phyloP scores from a whole-genome alignment of 2,329 filamentous ascomycete genomes.

The Ceratocystis harringtonii region DNA sequence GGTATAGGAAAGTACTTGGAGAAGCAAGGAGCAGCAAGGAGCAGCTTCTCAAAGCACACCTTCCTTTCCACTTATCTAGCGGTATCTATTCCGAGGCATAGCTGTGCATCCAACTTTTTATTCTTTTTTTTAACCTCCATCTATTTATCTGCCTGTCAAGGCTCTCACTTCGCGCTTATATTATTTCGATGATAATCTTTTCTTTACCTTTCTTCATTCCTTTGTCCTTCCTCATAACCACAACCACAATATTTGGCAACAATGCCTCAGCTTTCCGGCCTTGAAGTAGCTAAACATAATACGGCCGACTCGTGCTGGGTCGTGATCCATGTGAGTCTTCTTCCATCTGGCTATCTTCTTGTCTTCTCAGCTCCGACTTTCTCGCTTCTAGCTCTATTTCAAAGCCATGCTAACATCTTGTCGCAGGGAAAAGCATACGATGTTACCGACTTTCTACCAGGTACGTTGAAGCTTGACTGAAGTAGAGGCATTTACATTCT shows the following conservation, averaged over 20 bases:
- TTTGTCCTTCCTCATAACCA: neutral
- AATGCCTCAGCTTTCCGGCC: slow-evolving; percentile 34
- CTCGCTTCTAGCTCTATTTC: too few species aligned
- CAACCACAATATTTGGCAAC: neutral
- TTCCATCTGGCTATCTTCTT: neutral
- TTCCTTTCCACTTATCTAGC: neutral
- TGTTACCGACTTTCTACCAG: slow-evolving; percentile 75
- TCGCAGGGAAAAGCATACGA: slow-evolving; percentile 66
- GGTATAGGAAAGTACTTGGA: neutral
- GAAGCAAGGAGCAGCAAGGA: neutral
- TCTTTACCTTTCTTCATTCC: neutral
- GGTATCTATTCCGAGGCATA: neutral
- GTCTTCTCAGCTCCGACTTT: too few species aligned
- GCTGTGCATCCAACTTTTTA: neutral
- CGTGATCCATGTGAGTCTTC: slow-evolving; percentile 52
- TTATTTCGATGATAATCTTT: neutral
- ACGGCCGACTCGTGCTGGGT: slow-evolving; percentile 79
- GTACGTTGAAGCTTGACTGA: slow-evolving; percentile 25
- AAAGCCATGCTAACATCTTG: slow-evolving; percentile 9
- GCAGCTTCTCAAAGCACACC: neutral
- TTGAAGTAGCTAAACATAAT: slow-evolving; percentile 54
- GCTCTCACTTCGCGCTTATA: neutral
- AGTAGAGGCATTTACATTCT: neutral
- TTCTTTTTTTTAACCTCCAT: neutral
- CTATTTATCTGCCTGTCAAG: neutral